Conservation (phyloP, 2,329 filamentous ascomycete genomes). For the Fusarium redolens region DNA sequence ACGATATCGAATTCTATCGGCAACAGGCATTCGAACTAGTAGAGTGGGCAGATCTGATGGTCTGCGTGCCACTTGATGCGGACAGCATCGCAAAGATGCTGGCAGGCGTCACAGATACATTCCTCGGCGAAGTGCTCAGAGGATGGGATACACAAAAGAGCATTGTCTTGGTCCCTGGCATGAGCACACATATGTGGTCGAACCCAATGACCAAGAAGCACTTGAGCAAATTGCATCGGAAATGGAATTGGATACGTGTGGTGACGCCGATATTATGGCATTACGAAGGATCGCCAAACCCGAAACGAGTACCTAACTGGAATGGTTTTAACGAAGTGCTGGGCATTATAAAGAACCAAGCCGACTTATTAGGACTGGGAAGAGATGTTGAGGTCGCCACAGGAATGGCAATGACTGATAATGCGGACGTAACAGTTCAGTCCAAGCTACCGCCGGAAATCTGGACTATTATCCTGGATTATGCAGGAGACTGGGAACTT, state of each 20-base stretch:
- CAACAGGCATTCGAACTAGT: slow-evolving; percentile 74
- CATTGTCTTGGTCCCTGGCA: slow-evolving; percentile 85
- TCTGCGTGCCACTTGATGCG: slow-evolving; percentile 86
- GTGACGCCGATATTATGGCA: slow-evolving; percentile 86
- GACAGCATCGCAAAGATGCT: slow-evolving; percentile 90
- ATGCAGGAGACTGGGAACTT: slow-evolving; percentile 90
- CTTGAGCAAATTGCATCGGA: slow-evolving; percentile 81
- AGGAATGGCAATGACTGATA: slow-evolving; percentile 51
- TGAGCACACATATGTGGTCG: slow-evolving; percentile 91
- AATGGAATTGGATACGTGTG: slow-evolving; percentile 89
- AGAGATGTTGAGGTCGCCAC: slow-evolving; percentile 72
- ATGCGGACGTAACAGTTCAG: slow-evolving; percentile 49
- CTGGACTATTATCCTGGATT: slow-evolving; percentile 89
- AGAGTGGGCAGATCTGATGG: slow-evolving; percentile 87
- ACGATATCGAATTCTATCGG: slow-evolving; percentile 63
- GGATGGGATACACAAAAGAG: slow-evolving; percentile 90
- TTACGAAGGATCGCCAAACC: slow-evolving; percentile 67
- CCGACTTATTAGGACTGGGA: slow-evolving; percentile 78
- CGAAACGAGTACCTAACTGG: slow-evolving; percentile 69
- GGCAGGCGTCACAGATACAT: slow-evolving; percentile 81
- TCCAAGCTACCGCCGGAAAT: slow-evolving; percentile 81
- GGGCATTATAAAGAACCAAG: slow-evolving; percentile 80
- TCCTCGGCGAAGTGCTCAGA: slow-evolving; percentile 82
- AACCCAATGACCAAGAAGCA: slow-evolving; percentile 91
- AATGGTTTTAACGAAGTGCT: slow-evolving; percentile 77